Base-by-base conservation (phyloP, 139 green algal species). In the Volvox africanus region DNA sequence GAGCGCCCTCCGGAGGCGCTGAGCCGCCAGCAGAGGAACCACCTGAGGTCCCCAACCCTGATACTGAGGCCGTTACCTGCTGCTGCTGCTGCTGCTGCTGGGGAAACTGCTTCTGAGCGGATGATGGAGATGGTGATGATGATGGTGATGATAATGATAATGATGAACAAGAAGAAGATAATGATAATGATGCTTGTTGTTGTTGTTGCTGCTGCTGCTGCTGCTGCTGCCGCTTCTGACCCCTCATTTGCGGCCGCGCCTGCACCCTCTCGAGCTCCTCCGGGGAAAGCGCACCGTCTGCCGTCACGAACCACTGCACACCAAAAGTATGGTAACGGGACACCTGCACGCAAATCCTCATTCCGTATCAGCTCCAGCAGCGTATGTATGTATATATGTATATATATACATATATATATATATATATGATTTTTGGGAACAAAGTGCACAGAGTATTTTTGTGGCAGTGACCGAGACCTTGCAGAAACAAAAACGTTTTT, bases 281-380 rank as follows among this genome's bases (percentile, higher is more conserved):
- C 0, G 76, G 80, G 6, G 73, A 37, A 21, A 88, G 30, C n/a
- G 90, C 80, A 12, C 92, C 92, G 12, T 33, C 62, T 35, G 69
- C 55, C 9, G 92, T 90, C 6, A 94, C 32, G 32, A 88, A 92
- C 78, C 65, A 87, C 71, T 92, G 79, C 61, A 36, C 16, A 0
- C 92, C 92, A 26, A 94, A 94, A 0, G 92, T 82, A 61, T 94
- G 89, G 88, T 92, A 94, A 0, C 71, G 26, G 0, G 89, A 85
- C 26, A 94, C 89, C 92, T 93, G 89, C 36, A 76, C 26, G 9
- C 44, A 55, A 55, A 55, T 9, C 9, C 44, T 55, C 44, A 55
- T 55, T 55, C 9, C 9, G 44, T 55, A 55, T 55, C 9, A 55
- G 44, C 44, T 55, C 5, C 44, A 55, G 44, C 44, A 55, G 44